Base-by-base conservation (phyloP, 768 basidiomycete genomes). In the Rubroboletus pulcherrimus region DNA sequence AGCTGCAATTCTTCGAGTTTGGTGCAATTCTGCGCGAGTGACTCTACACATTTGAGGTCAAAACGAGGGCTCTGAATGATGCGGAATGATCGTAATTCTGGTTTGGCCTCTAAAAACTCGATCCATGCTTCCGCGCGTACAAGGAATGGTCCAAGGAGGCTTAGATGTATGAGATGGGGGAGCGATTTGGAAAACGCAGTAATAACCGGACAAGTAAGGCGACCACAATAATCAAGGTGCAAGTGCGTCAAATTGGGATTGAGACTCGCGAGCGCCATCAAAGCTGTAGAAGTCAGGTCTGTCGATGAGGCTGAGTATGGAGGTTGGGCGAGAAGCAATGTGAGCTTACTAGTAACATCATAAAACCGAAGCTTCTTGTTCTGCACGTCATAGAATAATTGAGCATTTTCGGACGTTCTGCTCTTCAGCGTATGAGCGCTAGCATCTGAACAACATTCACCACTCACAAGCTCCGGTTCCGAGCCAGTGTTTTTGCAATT, bases 11-110 rank as follows among this genome's bases (percentile, higher is more conserved):
- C 84, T n/a, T 71, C 78, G 17, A 98, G 74, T 4, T 70, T 67
- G 24, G 80, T 74, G 51, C 79, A 82, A 51, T 74, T 60, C 33
- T 74, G 50, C 29, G 85, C 79, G 24, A 97, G 80, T 0, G 79
- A 67, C 12, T 76, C 66, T 53, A 89, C 71, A 64, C 89, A 91
- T 11, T 79, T 77, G 4, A 85, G 66, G 67, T 93, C 85, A 70
- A 98, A 94, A 5, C 93, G 83, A 8, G 93, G 92, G 54, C 88
- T 90, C 65, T 95, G 92, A 9, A 79, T 87, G 63, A 99, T 84
- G 39, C 87, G 76, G 72, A 98, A 90, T 7, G 80, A 81, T 61
- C 83, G 76, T 11, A 99, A 78, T 11, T 75, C 68, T 5, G 84
- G 79, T 51, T 87, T 82, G 2, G 80, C 66, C 50, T 79, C 68